Evolutionary conservation across 164 flowering plant genomes (phyloP), one percentile per base, ranked within the genome.

Genomic region (Warburgia ugandensis): DNA sequence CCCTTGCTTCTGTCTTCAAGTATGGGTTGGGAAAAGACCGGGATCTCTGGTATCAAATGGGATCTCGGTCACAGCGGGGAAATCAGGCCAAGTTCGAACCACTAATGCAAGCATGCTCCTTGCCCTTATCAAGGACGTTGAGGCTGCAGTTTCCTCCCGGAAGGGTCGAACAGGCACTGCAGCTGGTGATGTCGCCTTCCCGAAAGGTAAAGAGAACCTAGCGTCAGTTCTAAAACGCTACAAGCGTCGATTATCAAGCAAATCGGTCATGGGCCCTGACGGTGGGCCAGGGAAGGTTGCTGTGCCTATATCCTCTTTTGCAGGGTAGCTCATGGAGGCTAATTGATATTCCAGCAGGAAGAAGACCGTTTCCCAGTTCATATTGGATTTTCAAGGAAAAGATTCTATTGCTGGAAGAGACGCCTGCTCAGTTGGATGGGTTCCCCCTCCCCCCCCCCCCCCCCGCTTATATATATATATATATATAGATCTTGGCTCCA

Each of bases 101-200:
- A 92, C 97, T 1, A 86, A 69, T 46, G 84, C 91, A 7, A 45
- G 75, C 17, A 67, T 51, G 58, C 74, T 92, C 5, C 60, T 84
- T 13, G 99, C 88, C 27, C 56, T 80, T 7, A 75, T 92, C 63
- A 92, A 79, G 74, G 95, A 86, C 40, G 95, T 88, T 11, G 99
- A 92, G 70, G 73, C 52, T 45, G 88, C 97, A 10, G 84, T 92
- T 16, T 82, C 97, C 12, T 72, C 69, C 55, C 71, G 99, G 1
- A 92, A 92, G 69, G 99, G 99, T 29, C 65, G 95, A 32, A 62
- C 82, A 2, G 99, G 99, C 6, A 92, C 97, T 27, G 89, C 96
- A 23, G 99, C 99, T 6, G 99, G 99, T 2, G 99, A 92, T 36
- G 95, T 88, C 23, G 99, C 99, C 14, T 92, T 86, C 59, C 99